These are phyloP conservation scores for Ceratocystiopsis brevicomis DNA, from an alignment of 2,329 filamentous ascomycete species.

Conservation along the genomic window DNA sequence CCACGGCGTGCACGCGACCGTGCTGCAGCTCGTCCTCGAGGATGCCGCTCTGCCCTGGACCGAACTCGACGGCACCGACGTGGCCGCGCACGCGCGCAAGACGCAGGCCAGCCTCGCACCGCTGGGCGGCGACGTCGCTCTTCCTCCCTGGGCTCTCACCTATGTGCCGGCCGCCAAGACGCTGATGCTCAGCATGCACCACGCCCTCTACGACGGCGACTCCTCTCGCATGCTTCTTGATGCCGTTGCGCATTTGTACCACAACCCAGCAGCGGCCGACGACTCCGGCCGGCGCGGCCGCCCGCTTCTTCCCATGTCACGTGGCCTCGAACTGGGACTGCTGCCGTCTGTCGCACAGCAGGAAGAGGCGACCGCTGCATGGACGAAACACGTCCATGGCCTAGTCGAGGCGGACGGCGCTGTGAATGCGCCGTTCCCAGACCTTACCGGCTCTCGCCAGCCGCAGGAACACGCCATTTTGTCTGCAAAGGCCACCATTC, in stretches of 20 bases:
- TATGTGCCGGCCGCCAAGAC: slow-evolving; percentile 13
- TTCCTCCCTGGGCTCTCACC: slow-evolving; percentile 20
- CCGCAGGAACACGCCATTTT: slow-evolving; percentile 6
- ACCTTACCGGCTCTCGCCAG: slow-evolving; percentile 11
- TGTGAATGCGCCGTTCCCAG: slow-evolving; percentile 10
- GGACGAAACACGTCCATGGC: slow-evolving; percentile 7
- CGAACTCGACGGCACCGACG: neutral
- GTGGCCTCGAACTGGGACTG: slow-evolving; percentile 10
- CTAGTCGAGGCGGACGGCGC: slow-evolving; percentile 6
- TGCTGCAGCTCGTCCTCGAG: too few species aligned
- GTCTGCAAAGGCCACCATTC: slow-evolving; percentile 3
- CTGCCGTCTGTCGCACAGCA: slow-evolving; percentile 9
- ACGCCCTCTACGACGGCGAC: slow-evolving; percentile 44
- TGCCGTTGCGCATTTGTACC: slow-evolving; percentile 16
- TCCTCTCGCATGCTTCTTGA: slow-evolving; percentile 33
- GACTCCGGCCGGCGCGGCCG: neutral
- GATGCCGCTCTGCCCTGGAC: too few species aligned
- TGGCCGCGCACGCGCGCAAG: too few species aligned
- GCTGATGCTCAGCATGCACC: slow-evolving; percentile 28
- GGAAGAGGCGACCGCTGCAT: slow-evolving; percentile 8
- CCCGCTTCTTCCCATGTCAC: slow-evolving; percentile 3
- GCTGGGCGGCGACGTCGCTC: neutral
- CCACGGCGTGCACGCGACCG: too few species aligned
- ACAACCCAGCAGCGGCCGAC: neutral
- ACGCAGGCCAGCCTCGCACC: neutral